Base-by-base conservation (phyloP, 2,329 filamentous ascomycete genomes). In the Xylariaceae sp. region DNA sequence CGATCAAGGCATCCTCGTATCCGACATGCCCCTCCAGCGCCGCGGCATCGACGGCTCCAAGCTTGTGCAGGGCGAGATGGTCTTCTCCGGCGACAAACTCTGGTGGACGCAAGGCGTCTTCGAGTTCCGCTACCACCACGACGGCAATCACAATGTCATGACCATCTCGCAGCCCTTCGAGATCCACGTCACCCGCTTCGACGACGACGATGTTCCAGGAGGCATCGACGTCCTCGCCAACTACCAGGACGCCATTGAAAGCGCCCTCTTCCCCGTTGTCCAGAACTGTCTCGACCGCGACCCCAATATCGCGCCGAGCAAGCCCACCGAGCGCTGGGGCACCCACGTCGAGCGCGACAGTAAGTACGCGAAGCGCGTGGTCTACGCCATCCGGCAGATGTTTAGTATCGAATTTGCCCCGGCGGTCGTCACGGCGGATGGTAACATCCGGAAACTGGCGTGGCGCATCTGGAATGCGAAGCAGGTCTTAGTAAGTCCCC, bases 51-150 rank as follows among this genome's bases (percentile, higher is more conserved):
- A 81, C 2, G 76, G 52, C 2, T 18, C 74, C 15, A 81, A 89
- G 59, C 80, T 87, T 64, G 82, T 90, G 3, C 81, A 83, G 10
- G 94, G 94, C 49, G 91, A 96, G 72, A 87, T 97, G 69, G 75
- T 90, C 10, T 97, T 99, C 71, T 80, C 87, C 8, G 92, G 94
- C 52, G 92, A 97, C 76, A 96, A 96, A 76, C 82, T 97, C 2
- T 99, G 91, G 88, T 99, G 94, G 94, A 96, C 89, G 0, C 89
- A 93, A 62, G 94, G 94, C 57, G 89, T 95, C 2, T 99, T 96
- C 70, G 94, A 99, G 71, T 95, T 99, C 78, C 87, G 94, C 47
- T 97, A 97, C 75, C 94, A 99, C 75, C 94, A 99, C 74, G 88
- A 90, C 66, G 92, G 92, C 58, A 89, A 88, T 68, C 92, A 99